Percentiles rank a stretch among this genome's conserved stretches.
phyloP scores from a whole-genome alignment of 148 eudicot species.

The Arbutus unedo region DNA sequence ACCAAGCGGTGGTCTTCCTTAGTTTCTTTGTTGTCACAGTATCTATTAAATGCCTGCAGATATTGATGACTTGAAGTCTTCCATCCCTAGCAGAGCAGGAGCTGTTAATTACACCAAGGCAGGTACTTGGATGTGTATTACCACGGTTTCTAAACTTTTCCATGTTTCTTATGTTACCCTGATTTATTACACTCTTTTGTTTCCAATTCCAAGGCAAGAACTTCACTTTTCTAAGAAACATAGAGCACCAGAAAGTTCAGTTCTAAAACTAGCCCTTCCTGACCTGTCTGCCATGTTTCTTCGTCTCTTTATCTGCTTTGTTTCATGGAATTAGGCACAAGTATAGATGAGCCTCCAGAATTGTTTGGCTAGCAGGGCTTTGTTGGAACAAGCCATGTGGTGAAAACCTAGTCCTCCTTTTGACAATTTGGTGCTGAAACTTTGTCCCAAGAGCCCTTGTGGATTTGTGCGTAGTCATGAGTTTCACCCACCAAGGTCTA shows the following conservation, averaged over 20 bases:
- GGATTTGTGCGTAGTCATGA: background rate
- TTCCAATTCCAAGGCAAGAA: background rate
- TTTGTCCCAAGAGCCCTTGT: background rate
- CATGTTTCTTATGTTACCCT: background rate
- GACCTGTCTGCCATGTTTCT: background rate
- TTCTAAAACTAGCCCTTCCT: background rate
- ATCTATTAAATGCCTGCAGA: conserved; percentile 34
- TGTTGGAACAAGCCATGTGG: background rate
- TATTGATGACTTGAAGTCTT: conserved; percentile 69
- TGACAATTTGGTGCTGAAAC: background rate
- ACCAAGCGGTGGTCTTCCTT: background rate
- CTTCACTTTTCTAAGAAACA: background rate
- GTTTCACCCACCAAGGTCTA: too few species aligned
- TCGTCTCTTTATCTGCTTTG: background rate
- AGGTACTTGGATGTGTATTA: conserved; percentile 44
- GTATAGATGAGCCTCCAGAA: background rate
- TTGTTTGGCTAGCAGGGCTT: background rate
- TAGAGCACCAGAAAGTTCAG: background rate
- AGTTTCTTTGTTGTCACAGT: conserved; percentile 10
- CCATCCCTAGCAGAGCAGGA: conserved; percentile 44
- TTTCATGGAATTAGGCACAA: background rate
- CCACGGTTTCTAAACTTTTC: background rate
- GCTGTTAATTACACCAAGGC: conserved; percentile 74
- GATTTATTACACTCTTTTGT: background rate
- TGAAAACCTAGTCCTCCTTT: background rate